A percentile compares a stretch with the other conserved stretches of the same genome.
These are phyloP conservation scores for Ochetophila trinervis DNA, from an alignment of 306 rosid genomes.

Conservation along the genomic window DNA sequence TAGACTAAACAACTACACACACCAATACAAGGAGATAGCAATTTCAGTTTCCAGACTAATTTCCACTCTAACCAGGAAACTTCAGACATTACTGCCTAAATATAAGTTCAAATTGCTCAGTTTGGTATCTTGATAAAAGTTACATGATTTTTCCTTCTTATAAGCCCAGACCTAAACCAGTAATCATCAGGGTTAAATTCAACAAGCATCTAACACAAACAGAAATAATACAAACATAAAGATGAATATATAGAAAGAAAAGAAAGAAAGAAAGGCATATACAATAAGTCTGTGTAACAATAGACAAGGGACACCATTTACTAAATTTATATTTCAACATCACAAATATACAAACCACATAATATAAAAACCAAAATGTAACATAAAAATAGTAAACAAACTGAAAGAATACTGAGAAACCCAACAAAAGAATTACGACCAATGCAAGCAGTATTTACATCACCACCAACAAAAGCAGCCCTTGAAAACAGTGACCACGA, in stretches of 20 bases:
- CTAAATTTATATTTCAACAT: too few species aligned
- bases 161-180: too few species aligned
- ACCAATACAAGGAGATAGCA: not conserved
- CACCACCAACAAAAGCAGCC: not conserved
- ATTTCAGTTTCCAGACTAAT: too few species aligned
- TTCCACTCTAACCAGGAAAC: not conserved
- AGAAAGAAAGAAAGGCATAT: too few species aligned
- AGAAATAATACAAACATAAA: not conserved
- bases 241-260: too few species aligned
- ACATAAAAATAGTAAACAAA: not conserved
- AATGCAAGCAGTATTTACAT: not conserved
- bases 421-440: not conserved
- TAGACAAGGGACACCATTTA: too few species aligned
- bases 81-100: not conserved
- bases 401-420: not conserved
- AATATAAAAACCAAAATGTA: too few species aligned
- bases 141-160: not conserved
- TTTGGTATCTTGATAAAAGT: not conserved
- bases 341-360: too few species aligned
- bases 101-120: not conserved
- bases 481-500: constrained; percentile 8
- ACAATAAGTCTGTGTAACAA: too few species aligned
- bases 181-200: not conserved
- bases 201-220: not conserved
- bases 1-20: not conserved